Evolutionary conservation across 345 rosid genomes (phyloP), one percentile per base, ranked within the genome.

Genomic region (Trapa bicornis): DNA sequence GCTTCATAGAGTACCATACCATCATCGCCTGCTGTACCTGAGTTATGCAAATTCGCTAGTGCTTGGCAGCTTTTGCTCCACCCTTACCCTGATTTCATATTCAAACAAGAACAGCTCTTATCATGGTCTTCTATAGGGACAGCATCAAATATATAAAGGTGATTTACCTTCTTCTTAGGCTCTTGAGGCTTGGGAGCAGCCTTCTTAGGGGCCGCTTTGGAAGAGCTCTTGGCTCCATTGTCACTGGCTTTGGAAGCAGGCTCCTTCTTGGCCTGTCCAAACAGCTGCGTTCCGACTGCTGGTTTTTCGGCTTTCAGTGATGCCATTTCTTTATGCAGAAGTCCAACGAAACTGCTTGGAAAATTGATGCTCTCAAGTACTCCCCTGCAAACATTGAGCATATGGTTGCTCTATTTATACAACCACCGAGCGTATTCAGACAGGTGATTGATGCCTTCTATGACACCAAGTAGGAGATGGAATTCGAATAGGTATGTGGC

Each of bases 241-340:
- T 64, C 77, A 4, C 68, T 78, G 47, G 37, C 61, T 4, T 16
- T 68, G 73, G 73, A 73, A 41, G 75, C 75, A 3, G 79, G 68
- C 53, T 83, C 82, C 70, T 80, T 76, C 72, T 83, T 80, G 39
- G 16, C 63, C 70, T 64, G 77, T 42, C 84, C 82, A 41, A 69
- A 74, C 11, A 68, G 66, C 6, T 76, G 81, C 56, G 81, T 71
- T 58, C 86, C 86, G 16, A 67, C 29, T 22, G 29, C 75, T 39
- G 81, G 69, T 78, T 75, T 82, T 70, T 80, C 79, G 37, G 76
- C 76, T 71, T 83, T 83, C 74, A 69, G 9, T 57, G 87, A 86
- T 71, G 90, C 82, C 90, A 86, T 57, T 22, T 13, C 79, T 48
- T 17, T 62, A 22, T 32, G 22, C 42, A 2, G 15, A 12, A 22